These are phyloP conservation scores for Diplodia scrobiculata DNA, from an alignment of 2,329 filamentous ascomycete genomes.

Conservation along the genomic window DNA sequence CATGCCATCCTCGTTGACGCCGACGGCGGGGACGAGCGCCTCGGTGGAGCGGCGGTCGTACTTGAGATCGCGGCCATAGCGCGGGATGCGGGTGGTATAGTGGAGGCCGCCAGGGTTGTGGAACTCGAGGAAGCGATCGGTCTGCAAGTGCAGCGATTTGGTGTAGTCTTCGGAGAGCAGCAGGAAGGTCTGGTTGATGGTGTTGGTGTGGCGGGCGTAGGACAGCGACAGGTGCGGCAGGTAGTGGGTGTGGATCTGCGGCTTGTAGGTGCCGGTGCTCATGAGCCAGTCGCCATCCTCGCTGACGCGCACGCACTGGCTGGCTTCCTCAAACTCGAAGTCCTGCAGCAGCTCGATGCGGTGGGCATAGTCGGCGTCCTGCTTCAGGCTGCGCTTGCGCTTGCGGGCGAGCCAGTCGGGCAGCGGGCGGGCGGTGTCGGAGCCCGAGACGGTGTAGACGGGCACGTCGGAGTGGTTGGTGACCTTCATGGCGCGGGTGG, in stretches of 20 bases:
- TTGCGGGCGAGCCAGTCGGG: slow-evolving; percentile 94
- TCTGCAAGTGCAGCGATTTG: slow-evolving; percentile 80
- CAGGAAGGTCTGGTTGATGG: slow-evolving; percentile 86
- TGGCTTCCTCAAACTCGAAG: slow-evolving; percentile 96
- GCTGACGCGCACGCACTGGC: slow-evolving; percentile 82
- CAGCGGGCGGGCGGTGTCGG: slow-evolving; percentile 80
- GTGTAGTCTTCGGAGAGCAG: slow-evolving; percentile 88
- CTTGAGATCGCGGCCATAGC: slow-evolving; percentile 86
- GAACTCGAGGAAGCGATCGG: slow-evolving; percentile 87
- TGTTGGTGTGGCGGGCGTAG: slow-evolving; percentile 86
- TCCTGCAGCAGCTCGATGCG: slow-evolving; percentile 94
- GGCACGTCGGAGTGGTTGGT: slow-evolving; percentile 79
- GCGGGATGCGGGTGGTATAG: slow-evolving; percentile 83
- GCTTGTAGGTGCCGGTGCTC: slow-evolving; percentile 80
- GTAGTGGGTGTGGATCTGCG: slow-evolving; percentile 94
- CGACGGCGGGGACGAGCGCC: slow-evolving; percentile 82
- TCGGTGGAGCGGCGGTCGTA: slow-evolving; percentile 84
- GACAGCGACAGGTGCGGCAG: slow-evolving; percentile 92
- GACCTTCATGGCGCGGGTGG: slow-evolving; percentile 66
- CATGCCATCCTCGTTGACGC: slow-evolving; percentile 78
- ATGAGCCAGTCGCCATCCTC: slow-evolving; percentile 98
- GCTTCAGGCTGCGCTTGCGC: slow-evolving; percentile 86
- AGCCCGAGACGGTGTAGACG: slow-evolving; percentile 93
- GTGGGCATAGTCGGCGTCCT: slow-evolving; percentile 89
- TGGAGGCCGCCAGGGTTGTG: slow-evolving; percentile 87